Percentiles rank a stretch among this genome's conserved stretches.
These are phyloP conservation scores for Ganoderma meredithae DNA, from an alignment of 1,284 basidiomycete genomes.

Conservation along the genomic window DNA sequence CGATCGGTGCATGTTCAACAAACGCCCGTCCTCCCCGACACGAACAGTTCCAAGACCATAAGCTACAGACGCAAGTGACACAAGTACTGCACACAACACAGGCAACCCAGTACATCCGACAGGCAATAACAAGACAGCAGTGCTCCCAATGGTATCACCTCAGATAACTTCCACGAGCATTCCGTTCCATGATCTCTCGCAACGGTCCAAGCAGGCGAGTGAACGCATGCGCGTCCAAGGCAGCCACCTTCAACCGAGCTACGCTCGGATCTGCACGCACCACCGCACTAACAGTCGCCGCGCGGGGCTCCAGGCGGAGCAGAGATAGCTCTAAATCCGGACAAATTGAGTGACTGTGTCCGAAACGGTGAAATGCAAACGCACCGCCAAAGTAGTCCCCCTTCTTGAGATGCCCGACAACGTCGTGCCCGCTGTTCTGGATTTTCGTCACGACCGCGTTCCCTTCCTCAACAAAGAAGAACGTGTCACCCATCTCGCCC, in stretches of 20 bases:
- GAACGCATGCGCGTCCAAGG: slow-evolving; percentile 93
- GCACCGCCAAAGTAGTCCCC: slow-evolving; percentile 99
- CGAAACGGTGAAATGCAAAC: slow-evolving; percentile 37
- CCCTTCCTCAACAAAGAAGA: slow-evolving; percentile 97
- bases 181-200: slow-evolving; percentile 87
- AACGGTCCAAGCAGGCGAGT: slow-evolving; percentile 93
- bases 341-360: not conserved
- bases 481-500: slow-evolving; percentile 95
- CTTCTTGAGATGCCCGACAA: slow-evolving; percentile 81
- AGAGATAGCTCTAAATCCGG: slow-evolving; percentile 77
- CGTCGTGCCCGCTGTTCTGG: slow-evolving; percentile 64
- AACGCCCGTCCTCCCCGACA: not conserved
- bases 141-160: slow-evolving; percentile 15
- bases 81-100: slow-evolving; percentile 17
- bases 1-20: not conserved
- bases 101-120: slow-evolving; percentile 8
- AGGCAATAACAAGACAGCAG: slow-evolving; percentile 11
- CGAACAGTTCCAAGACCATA: no score
- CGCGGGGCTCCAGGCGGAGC: slow-evolving; percentile 86
- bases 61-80: slow-evolving; percentile 21
- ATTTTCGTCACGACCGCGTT: slow-evolving; percentile 88
- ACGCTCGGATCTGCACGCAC: slow-evolving; percentile 55
- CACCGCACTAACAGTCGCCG: slow-evolving; percentile 91
- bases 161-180: slow-evolving; percentile 65
- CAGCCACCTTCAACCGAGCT: slow-evolving; percentile 89